Evolutionary conservation across 306 rosid genomes (phyloP), one percentile per base, ranked within the genome.

Genomic region (cucumber (Cucumis sativus)): DNA sequence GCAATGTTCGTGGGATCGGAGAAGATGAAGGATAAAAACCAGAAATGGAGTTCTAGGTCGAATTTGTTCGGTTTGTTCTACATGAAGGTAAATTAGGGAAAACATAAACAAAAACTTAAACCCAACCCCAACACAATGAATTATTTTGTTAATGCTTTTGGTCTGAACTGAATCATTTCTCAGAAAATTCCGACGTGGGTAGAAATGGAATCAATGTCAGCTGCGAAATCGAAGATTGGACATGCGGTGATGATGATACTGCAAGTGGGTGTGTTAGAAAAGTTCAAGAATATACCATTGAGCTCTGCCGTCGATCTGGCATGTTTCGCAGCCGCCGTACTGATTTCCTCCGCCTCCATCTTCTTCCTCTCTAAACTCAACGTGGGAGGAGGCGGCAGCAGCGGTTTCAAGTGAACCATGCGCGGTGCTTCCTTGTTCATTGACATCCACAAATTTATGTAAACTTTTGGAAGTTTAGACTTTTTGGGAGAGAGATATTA

Each of bases 191-290:
- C 91, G 35, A 62, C 79, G 16, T 88, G 88, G 89, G 78, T 79
- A 10, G 86, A 52, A 54, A 86, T 80, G 86, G 59, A 82, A 78
- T 82, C 88, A 17, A 78, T 88, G 40, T 76, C 86, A 15, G 79
- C 76, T 74, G 88, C 86, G 28, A 88, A 88, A 77, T 82, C 88
- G 30, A 88, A 82, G 66, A 59, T 88, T 43, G 91, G 91, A 6
- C 91, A 84, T 73, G 86, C 91, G 2, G 81, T 88, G 84, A 79
- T 82, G 78, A 82, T 88, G 89, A 80, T 86, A 43, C 86, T 88
- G 55, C 91, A 88, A 74, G 91, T 84, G 68, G 91, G 89, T 72
- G 81, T 88, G 67, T 64, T 88, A 41, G 89, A 88, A 62, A 88
- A 85, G 88, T 82, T 88, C 68, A 76, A 80, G 57, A 82, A 59